Conservation (phyloP, 176 grass and related monocot species). For the Hsuehochloa calcarea region DNA sequence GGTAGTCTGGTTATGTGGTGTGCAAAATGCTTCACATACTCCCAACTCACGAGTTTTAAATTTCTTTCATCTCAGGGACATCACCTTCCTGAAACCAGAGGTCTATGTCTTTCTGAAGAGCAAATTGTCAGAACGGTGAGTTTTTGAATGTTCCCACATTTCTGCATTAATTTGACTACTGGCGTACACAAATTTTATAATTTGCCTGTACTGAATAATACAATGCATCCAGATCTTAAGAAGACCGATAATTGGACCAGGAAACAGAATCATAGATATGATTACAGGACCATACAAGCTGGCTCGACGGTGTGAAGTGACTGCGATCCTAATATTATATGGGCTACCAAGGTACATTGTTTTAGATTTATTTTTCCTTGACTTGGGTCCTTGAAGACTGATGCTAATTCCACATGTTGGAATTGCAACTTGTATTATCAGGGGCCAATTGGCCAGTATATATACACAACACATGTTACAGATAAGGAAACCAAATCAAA, state of each 20-base stretch:
- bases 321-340: conserved; percentile 83
- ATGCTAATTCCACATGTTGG: not conserved
- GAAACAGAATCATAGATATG: conserved; percentile 84
- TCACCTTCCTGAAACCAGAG: conserved; percentile 94
- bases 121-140: conserved; percentile 90
- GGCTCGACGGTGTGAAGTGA: conserved; percentile 75
- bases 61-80: conserved; percentile 55
- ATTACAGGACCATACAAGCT: conserved; percentile 60
- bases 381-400: not conserved
- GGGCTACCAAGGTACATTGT: conserved; percentile 75
- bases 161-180: conserved; percentile 27
- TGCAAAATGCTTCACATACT: not conserved
- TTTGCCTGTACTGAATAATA: conserved; percentile 22
- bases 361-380: conserved; percentile 20
- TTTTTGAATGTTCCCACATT: not conserved
- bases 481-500: too few relatives aligned
- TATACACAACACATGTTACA: too few relatives aligned
- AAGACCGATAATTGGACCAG: conserved; percentile 67
- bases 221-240: conserved; percentile 58
- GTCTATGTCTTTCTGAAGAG: conserved; percentile 96
- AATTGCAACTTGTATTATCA: too few relatives aligned
- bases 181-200: not conserved
- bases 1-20: conserved; percentile 22
- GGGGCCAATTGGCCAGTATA: too few relatives aligned
- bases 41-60: not conserved